These are phyloP conservation scores for Sphaerosporella brunnea DNA, from an alignment of 495 filamentous ascomycete species.

Conservation along the genomic window DNA sequence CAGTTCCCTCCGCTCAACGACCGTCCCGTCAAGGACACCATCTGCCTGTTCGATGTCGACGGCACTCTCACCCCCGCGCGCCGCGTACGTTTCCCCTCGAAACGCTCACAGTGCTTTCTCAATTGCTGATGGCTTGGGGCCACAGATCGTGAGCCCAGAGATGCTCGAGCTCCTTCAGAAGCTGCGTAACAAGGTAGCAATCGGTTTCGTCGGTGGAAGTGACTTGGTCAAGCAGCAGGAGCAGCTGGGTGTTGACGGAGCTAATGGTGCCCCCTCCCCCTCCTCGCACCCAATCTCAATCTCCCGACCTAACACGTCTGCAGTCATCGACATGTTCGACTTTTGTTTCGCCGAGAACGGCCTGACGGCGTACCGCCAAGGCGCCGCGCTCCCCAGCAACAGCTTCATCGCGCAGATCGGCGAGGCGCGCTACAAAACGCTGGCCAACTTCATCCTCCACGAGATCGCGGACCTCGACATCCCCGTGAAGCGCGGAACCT, in stretches of 20 bases:
- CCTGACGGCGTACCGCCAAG: conserved; percentile 71
- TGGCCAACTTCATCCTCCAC: conserved; percentile 70
- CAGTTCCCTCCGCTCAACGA: conserved; percentile 55
- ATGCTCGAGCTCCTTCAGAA: conserved; percentile 63
- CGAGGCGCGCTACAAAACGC: conserved; percentile 75
- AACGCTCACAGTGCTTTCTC: neutral
- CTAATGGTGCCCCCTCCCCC: conserved; percentile 16
- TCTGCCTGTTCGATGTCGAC: conserved; percentile 88
- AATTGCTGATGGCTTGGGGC: neutral
- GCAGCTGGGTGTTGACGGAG: conserved; percentile 47
- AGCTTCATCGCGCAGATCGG: conserved; percentile 87
- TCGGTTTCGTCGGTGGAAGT: conserved; percentile 78
- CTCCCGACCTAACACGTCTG: neutral
- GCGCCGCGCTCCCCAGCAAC: conserved; percentile 48
- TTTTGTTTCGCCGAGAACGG: conserved; percentile 95
- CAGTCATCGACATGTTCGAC: conserved; percentile 52
- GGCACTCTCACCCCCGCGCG: conserved; percentile 67
- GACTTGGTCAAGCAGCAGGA: conserved; percentile 89
- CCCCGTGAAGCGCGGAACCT: conserved; percentile 81
- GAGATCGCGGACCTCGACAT: conserved; percentile 77
- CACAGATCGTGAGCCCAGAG: conserved; percentile 48
- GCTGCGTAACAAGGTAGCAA: conserved; percentile 74
- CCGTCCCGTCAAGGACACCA: conserved; percentile 73
- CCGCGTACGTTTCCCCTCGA: conserved; percentile 33
- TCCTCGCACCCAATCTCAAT: conserved; percentile 43